Conservation (phyloP, 2,329 filamentous ascomycete species). For the Fusarium newnesense region DNA sequence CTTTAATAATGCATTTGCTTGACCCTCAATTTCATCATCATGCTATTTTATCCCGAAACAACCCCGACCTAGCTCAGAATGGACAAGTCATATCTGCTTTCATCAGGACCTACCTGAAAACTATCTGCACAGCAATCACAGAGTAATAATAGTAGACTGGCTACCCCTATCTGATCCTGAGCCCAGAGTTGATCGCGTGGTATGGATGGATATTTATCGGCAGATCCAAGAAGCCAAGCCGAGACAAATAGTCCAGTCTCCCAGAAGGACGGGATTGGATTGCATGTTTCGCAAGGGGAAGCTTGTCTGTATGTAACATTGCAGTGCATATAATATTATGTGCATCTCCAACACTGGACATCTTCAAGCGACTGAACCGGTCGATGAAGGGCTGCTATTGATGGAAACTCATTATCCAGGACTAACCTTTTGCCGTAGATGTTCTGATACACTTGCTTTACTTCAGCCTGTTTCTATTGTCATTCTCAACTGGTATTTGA, state of each 20-base stretch:
- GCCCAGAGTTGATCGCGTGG: slow-evolving; percentile 22
- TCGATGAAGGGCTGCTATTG: slow-evolving; percentile 1
- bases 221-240: slow-evolving; percentile 24
- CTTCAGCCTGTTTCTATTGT: background rate
- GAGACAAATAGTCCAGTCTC: background rate
- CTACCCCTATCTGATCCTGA: slow-evolving; percentile 19
- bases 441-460: background rate
- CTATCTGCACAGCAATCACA: slow-evolving; percentile 13
- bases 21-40: slow-evolving; percentile 5
- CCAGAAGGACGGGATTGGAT: slow-evolving; percentile 17
- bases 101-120: background rate
- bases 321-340: background rate
- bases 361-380: background rate
- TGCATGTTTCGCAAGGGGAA: slow-evolving; percentile 6
- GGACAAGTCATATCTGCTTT: background rate
- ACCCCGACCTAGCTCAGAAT: slow-evolving; percentile 3
- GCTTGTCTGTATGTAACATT: slow-evolving; percentile 16
- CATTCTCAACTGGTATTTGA: background rate
- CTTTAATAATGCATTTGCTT: background rate
- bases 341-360: background rate
- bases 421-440: background rate
- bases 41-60: slow-evolving; percentile 5
- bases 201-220: slow-evolving; percentile 11
- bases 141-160: background rate
- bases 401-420: slow-evolving; percentile 11